Conservation (phyloP, 768 basidiomycete species). For the Epithele typhae region DNA sequence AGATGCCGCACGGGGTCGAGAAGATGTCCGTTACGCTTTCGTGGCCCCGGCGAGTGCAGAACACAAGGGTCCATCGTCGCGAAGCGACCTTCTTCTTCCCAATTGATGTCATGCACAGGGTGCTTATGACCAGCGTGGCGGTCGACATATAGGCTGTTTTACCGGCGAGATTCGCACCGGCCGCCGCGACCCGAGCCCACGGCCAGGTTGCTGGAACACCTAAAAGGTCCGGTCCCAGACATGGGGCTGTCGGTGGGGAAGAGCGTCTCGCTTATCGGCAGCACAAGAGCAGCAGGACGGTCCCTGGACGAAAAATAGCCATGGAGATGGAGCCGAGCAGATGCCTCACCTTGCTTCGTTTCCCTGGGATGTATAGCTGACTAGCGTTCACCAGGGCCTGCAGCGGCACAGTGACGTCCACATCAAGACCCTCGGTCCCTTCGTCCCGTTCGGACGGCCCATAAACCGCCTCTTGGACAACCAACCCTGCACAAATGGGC, state of each 20-base stretch:
- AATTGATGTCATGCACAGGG: too few species aligned
- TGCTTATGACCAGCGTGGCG: too few species aligned
- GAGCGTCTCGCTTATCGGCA: conserved; percentile 6
- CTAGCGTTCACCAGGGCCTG: conserved; percentile 79
- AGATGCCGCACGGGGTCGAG: too few species aligned
- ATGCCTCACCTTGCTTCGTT: conserved; percentile 62
- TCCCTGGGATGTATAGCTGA: conserved; percentile 74
- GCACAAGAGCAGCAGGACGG: conserved; percentile 1
- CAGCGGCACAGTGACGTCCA: conserved; percentile 78
- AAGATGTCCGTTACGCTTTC: too few species aligned
- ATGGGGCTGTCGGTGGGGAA: conserved; percentile 4
- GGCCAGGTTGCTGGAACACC: background rate
- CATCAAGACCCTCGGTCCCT: conserved; percentile 48
- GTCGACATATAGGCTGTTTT: conserved; percentile 3
- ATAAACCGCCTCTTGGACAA: conserved; percentile 74
- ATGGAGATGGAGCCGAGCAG: conserved; percentile 2
- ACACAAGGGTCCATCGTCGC: too few species aligned
- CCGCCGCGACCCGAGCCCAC: conserved; percentile 8
- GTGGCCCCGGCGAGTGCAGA: too few species aligned
- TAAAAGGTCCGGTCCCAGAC: conserved; percentile 4
- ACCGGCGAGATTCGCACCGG: conserved; percentile 4
- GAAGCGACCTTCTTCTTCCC: too few species aligned
- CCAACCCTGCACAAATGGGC: conserved; percentile 47
- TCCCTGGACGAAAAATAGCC: background rate
- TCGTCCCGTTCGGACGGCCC: conserved; percentile 50